A percentile compares a stretch with the other conserved stretches of the same genome.
Conservation (phyloP, 345 rosid genomes). For the Populus deltoides region DNA sequence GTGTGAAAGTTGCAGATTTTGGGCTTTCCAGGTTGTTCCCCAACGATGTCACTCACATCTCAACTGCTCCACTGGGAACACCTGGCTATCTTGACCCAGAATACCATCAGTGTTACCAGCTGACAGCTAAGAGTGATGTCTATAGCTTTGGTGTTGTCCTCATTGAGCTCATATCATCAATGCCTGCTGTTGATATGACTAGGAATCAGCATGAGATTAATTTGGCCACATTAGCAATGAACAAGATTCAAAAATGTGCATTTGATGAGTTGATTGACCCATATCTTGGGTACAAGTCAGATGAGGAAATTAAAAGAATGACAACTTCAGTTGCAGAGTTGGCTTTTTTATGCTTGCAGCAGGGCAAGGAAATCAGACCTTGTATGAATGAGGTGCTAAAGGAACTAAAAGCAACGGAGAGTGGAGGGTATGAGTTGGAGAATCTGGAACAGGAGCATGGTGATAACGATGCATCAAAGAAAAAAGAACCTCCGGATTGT, state of each 20-base stretch:
- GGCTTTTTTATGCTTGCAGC: constrained; percentile 13
- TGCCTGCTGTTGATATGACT: constrained; percentile 9
- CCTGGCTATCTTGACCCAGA: constrained; percentile 16
- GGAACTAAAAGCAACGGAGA: neutral
- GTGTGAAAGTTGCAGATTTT: constrained; percentile 18
- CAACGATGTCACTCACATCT: constrained; percentile 4
- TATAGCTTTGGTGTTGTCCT: constrained; percentile 14
- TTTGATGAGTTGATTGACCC: constrained; percentile 12
- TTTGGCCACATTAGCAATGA: constrained; percentile 2
- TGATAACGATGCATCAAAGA: constrained; percentile 4
- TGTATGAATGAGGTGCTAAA: constrained; percentile 3
- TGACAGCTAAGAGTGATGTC: constrained; percentile 11
- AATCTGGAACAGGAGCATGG: neutral
- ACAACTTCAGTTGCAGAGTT: constrained; percentile 12
- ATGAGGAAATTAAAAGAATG: constrained; percentile 7
- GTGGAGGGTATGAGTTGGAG: constrained; percentile 15
- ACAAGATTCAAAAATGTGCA: neutral
- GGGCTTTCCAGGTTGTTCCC: constrained; percentile 17
- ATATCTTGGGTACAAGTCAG: neutral
- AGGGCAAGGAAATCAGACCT: constrained; percentile 9
- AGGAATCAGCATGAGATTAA: constrained; percentile 8
- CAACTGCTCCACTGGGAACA: constrained; percentile 18
- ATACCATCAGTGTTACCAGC: constrained; percentile 5
- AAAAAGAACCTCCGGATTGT: constrained; percentile 12
- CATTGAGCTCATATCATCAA: constrained; percentile 8